These are phyloP conservation scores for Scolecobasidium constrictum DNA, from an alignment of 2,329 filamentous ascomycete species.

Conservation along the genomic window DNA sequence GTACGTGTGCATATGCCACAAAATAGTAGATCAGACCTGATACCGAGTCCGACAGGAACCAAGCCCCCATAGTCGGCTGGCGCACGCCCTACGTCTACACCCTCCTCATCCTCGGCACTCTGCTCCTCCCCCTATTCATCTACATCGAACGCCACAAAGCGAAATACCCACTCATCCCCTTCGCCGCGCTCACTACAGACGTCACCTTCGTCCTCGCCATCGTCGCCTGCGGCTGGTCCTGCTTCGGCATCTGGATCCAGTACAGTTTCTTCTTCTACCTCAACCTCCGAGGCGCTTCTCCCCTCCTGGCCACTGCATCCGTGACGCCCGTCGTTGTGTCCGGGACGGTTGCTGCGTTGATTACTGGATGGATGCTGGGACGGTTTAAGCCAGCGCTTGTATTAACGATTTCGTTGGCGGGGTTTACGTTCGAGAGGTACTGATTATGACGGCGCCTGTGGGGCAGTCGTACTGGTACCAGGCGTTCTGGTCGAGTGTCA, in stretches of 20 bases:
- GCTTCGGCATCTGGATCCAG: not conserved
- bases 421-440: not conserved
- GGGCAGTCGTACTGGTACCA: not conserved
- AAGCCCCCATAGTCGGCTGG: not conserved
- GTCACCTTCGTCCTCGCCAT: not conserved
- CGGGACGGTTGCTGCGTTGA: not conserved
- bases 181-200: not conserved
- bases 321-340: not conserved
- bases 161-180: not conserved
- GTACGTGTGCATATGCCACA: too few species aligned
- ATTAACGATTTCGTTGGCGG: not conserved
- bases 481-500: slow-evolving; percentile 15
- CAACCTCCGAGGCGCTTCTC: not conserved
- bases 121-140: not conserved
- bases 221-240: not conserved
- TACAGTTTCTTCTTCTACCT: not conserved
- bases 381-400: not conserved
- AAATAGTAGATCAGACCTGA: too few species aligned
- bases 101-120: not conserved
- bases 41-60: too few species aligned
- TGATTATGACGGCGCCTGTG: not conserved
- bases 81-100: not conserved
- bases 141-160: not conserved
- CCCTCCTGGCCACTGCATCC: not conserved
- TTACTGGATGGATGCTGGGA: not conserved